Evolutionary conservation across 495 filamentous ascomycete genomes (phyloP), one percentile per base, ranked within the genome.

Genomic region (Arthonia radiata): DNA sequence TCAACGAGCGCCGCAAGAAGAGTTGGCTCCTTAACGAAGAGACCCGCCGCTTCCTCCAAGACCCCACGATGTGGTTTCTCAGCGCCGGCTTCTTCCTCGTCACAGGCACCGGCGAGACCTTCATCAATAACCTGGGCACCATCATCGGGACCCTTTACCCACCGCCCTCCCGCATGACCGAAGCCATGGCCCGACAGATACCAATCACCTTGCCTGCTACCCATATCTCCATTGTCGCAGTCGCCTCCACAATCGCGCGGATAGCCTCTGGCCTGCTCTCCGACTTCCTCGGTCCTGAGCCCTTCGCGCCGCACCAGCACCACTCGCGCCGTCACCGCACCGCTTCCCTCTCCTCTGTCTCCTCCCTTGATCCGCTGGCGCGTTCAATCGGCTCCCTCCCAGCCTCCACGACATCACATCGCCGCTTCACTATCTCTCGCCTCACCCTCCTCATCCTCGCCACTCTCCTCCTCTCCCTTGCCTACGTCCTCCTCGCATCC

Each of bases 111-210:
- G 82, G 83, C 12, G 86, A 97, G 54, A 71, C 81, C 5, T 97
- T 92, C 48, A 80, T 93, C 40, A 97, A 94, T 51, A 97, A 97
- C 37, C 47, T 97, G 25, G 86, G 86, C 23, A 90, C 83, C 13
- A 70, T 97, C 31, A 78, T 92, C 39, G 71, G 73, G 32, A 81
- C 86, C 1, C 54, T 94, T 6, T 75, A 70, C 29, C 69, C 77
- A 0, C 7, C 19, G 11, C 61, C 66, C 7, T 46, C 53, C 6
- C 7, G 11, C 11, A 52, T 57, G 18, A 32, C 51, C n/a, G 25
- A 39, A 5, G 37, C 36, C 4, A 16, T 15, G 3, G 41, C 50
- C 5, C n/a, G n/a, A n/a, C n/a, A n/a, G n/a, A n/a, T n/a, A n/a
- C n/a, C n/a, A n/a, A 43, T 57, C 13, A 71, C 67, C 18, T 53